Base-by-base conservation (phyloP, 495 filamentous ascomycete genomes). In the Aspergillus panamensis region DNA sequence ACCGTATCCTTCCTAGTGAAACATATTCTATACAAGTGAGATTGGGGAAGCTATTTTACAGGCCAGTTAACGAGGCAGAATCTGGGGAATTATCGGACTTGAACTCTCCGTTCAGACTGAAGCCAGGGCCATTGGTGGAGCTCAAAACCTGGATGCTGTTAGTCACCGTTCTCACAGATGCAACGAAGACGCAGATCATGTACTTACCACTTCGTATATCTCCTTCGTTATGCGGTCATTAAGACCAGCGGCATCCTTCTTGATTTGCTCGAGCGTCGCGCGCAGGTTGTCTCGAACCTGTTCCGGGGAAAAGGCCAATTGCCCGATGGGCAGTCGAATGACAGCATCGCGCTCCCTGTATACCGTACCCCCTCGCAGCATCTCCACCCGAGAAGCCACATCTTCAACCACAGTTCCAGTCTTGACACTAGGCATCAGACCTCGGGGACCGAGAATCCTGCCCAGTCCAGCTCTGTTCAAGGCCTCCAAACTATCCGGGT, bases 351-450 rank as follows among this genome's bases (percentile, higher is more conserved):
- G 82, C 73, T 98, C 94, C 63, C 90, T 83, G 73, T 96, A 98
- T 53, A 90, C 85, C 40, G 86, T 87, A 64, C 85, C 90, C 43
- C 93, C 93, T 5, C 90, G 82, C 73, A 97, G 80, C 51, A 89
- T 88, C 55, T 82, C 82, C 53, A 97, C 87, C 14, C 85, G 76
- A 3, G 73, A 58, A 40, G 79, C 81, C 5, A 95, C 81, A 73
- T 94, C 86, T 69, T 80, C 88, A 10, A 94, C 91, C 51, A 98
- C 85, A 3, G 94, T 96, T 53, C 89, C 91, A 20, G 80, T 80
- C 80, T 96, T 98, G 50, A 76, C 72, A 67, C 82, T 94, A 19
- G 94, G 94, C 95, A 98, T 97, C 67, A 98, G 72, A 8, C 91
- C 91, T 66, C 81, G 82, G 14, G 94, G 94, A 68, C 94, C 94